Evolutionary conservation across 2,329 filamentous ascomycete species (phyloP).

Genomic region (Macrophomina phaseolina): DNA sequence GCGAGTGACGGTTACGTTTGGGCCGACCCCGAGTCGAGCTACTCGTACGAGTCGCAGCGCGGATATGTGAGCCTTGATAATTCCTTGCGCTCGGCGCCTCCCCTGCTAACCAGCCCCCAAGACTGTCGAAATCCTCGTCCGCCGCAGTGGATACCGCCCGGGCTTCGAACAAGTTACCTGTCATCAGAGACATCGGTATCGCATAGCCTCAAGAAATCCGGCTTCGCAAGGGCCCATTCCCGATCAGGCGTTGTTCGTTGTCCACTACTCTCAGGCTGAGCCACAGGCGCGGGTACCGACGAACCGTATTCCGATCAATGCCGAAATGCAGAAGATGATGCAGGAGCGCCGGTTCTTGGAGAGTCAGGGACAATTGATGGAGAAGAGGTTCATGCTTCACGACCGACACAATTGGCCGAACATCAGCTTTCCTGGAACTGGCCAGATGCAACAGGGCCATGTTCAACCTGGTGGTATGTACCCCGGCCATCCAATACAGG

Average conservation of each 20-base stretch:
- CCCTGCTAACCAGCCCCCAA: slow-evolving; percentile 45
- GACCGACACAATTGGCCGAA: slow-evolving; percentile 91
- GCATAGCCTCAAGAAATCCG: slow-evolving; percentile 76
- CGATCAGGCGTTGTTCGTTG: slow-evolving; percentile 85
- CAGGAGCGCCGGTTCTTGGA: slow-evolving; percentile 67
- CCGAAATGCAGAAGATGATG: slow-evolving; percentile 66
- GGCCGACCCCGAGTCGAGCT: slow-evolving; percentile 80
- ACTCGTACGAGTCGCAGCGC: slow-evolving; percentile 70
- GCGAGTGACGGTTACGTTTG: slow-evolving; percentile 93
- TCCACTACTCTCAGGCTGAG: slow-evolving; percentile 84
- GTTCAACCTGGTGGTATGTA: slow-evolving; percentile 26
- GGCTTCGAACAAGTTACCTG: slow-evolving; percentile 73
- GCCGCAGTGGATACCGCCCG: slow-evolving; percentile 79
- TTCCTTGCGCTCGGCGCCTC: neutral
- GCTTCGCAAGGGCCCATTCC: slow-evolving; percentile 69
- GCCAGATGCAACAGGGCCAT: slow-evolving; percentile 23
- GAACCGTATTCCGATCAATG: slow-evolving; percentile 65
- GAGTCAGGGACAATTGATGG: slow-evolving; percentile 75
- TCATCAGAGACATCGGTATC: slow-evolving; percentile 84
- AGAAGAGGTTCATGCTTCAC: slow-evolving; percentile 93
- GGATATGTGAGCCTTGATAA: slow-evolving; percentile 61
- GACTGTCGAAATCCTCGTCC: slow-evolving; percentile 87
- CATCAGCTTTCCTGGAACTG: slow-evolving; percentile 30
- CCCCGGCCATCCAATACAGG: slow-evolving; percentile 42
- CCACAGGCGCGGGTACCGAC: slow-evolving; percentile 74